phyloP scores from a whole-genome alignment of 2,329 filamentous ascomycete species.

The Botrytis pseudocinerea region DNA sequence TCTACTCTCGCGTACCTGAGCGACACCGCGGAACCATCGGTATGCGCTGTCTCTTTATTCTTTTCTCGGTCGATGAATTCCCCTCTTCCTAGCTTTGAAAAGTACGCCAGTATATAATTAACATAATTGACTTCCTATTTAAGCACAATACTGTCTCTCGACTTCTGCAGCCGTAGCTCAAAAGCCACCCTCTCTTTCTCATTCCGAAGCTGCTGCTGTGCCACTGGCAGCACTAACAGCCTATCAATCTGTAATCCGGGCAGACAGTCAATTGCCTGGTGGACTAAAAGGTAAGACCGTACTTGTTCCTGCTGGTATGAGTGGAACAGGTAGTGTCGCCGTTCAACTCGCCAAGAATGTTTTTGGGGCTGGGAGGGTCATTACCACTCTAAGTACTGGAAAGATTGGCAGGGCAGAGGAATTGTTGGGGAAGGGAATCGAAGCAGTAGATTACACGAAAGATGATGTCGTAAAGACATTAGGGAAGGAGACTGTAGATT shows the following conservation, averaged over 20 bases:
- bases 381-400: neutral
- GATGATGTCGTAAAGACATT: neutral
- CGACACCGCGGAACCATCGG: slow-evolving; percentile 40
- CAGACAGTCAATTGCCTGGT: slow-evolving; percentile 38
- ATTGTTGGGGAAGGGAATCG: neutral
- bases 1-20: slow-evolving; percentile 43
- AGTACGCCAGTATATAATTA: neutral
- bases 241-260: slow-evolving; percentile 43
- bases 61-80: neutral
- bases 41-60: neutral
- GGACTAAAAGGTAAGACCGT: slow-evolving; percentile 46
- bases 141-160: slow-evolving; percentile 33
- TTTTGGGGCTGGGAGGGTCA: neutral
- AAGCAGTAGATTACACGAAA: neutral
- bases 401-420: neutral
- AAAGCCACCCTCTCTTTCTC: slow-evolving; percentile 45
- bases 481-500: neutral
- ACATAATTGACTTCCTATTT: neutral
- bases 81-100: neutral
- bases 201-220: slow-evolving; percentile 45
- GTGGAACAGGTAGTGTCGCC: neutral
- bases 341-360: neutral
- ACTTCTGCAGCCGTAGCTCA: slow-evolving; percentile 41
- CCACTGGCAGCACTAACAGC: slow-evolving; percentile 46
- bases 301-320: slow-evolving; percentile 43